Percentiles rank a stretch among this genome's conserved stretches.
Evolutionary conservation across 2,329 filamentous ascomycete genomes (phyloP).

Genomic region (Falciphora oryzae): DNA sequence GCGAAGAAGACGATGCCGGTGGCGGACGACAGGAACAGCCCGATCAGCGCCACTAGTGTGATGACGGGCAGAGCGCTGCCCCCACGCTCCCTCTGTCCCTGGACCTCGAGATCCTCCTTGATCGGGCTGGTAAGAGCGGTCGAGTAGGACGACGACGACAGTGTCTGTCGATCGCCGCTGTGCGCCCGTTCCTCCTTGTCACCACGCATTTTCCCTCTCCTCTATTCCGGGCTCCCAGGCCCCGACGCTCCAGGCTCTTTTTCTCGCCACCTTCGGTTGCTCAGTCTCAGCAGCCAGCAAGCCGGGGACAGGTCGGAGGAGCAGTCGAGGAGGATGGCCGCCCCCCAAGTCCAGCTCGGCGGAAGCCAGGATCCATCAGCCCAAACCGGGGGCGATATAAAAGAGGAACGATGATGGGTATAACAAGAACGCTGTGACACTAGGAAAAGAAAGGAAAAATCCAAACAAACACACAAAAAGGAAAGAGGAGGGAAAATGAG

Average conservation of each 20-base stretch:
- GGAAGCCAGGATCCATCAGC: neutral
- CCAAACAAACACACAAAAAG: neutral
- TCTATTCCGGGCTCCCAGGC: neutral
- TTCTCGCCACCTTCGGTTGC: neutral
- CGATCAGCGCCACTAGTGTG: slow-evolving; percentile 22
- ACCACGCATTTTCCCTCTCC: neutral
- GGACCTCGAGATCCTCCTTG: slow-evolving; percentile 6
- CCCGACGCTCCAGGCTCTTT: neutral
- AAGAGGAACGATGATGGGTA: neutral
- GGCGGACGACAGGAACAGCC: slow-evolving; percentile 24
- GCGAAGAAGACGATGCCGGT: slow-evolving; percentile 24
- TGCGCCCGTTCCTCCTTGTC: slow-evolving; percentile 1
- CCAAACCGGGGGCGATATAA: neutral
- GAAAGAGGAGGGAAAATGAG: neutral
- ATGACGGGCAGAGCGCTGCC: slow-evolving; percentile 16
- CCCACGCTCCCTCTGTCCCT: neutral
- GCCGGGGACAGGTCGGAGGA: neutral
- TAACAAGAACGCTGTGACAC: neutral
- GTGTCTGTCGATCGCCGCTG: neutral
- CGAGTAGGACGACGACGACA: neutral
- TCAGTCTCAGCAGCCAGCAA: neutral
- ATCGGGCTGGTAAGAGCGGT: neutral
- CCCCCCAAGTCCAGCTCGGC: slow-evolving; percentile 10
- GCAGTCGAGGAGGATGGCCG: neutral
- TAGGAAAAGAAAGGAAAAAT: neutral